phyloP scores from a whole-genome alignment of 345 rosid genomes.

The Arabidopsis arenosa region DNA sequence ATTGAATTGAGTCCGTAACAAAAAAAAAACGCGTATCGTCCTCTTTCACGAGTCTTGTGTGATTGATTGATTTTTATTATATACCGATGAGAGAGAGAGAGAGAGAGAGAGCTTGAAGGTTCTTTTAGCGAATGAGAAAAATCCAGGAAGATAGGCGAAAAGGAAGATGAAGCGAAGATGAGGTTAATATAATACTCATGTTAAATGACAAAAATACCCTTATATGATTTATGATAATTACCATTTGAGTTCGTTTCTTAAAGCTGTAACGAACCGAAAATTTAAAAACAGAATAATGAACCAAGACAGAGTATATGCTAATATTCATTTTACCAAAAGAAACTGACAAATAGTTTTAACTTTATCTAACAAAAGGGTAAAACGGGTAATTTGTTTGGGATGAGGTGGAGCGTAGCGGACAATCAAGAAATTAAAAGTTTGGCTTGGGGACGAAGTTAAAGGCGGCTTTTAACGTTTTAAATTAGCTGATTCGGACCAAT shows the following conservation, averaged over 20 bases:
- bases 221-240: background rate
- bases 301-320: background rate
- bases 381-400: background rate
- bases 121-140: conserved; percentile 17
- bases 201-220: conserved; percentile 43
- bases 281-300: background rate
- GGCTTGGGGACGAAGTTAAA: conserved; percentile 42
- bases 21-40: conserved; percentile 37
- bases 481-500: background rate
- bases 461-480: conserved; percentile 16
- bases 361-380: conserved; percentile 2
- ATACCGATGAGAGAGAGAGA: conserved; percentile 3
- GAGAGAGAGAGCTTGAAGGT: conserved; percentile 29
- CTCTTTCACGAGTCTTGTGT: conserved; percentile 38
- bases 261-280: conserved; percentile 18
- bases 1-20: background rate
- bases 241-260: background rate
- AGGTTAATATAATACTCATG: conserved; percentile 21
- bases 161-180: conserved; percentile 36
- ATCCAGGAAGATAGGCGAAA: conserved; percentile 41
- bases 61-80: conserved; percentile 9
- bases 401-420: conserved; percentile 26
- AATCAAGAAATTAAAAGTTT: conserved; percentile 24
- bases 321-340: background rate
- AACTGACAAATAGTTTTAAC: background rate